Evolutionary conservation across 169 alveolate species (phyloP).

Genomic region (Condylostoma magnum): DNA sequence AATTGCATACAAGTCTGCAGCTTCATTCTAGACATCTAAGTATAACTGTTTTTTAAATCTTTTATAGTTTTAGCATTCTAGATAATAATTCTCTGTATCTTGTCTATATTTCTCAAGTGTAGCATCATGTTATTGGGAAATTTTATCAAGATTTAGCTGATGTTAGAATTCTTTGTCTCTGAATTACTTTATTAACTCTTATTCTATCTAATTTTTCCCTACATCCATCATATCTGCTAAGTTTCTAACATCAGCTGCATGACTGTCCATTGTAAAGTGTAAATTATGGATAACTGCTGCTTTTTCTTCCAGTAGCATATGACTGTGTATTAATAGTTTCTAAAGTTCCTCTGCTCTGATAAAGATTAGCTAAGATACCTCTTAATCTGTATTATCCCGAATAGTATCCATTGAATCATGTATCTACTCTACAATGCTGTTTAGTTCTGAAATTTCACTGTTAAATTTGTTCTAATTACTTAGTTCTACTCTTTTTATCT

Average conservation of each 20-base stretch:
- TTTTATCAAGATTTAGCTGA: not conserved
- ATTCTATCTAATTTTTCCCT: conserved; percentile 3
- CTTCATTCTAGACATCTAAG: not conserved
- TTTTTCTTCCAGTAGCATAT: conserved; percentile 27
- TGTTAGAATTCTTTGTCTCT: not conserved
- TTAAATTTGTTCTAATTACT: conserved; percentile 2
- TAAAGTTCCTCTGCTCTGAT: conserved; percentile 21
- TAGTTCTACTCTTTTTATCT: not conserved
- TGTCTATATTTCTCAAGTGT: not conserved
- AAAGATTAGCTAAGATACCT: no score
- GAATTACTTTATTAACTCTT: conserved; percentile 10
- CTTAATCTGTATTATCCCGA: no score
- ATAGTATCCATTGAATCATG: no score
- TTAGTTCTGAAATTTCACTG: not conserved
- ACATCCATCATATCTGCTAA: not conserved
- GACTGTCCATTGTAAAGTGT: not conserved
- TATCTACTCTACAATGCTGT: no score
- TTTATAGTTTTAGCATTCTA: not conserved
- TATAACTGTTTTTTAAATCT: no score
- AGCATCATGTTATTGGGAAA: not conserved
- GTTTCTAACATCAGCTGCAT: conserved; percentile 7
- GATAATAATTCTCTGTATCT: not conserved
- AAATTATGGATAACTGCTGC: conserved; percentile 25
- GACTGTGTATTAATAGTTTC: not conserved
- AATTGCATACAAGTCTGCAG: not conserved